Base-by-base conservation (phyloP, 352 stramenopile species). In the Pythium sp. region DNA sequence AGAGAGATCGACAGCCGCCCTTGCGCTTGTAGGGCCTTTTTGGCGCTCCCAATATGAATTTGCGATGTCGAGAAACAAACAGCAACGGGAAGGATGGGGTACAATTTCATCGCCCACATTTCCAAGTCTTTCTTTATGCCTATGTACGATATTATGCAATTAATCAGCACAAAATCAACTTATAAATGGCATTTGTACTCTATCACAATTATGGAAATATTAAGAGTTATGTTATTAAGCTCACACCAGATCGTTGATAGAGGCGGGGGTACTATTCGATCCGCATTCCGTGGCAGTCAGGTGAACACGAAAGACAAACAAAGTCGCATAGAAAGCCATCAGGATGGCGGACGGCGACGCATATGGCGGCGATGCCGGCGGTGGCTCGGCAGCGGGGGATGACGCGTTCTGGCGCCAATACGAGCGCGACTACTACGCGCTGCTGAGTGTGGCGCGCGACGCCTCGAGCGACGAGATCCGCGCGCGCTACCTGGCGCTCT, bases 361-460 rank as follows among this genome's bases (percentile, higher is more conserved):
- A 30, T 22, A 18, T 26, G 20, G 18, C 51, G 54, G 36, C 34
- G 53, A 26, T 22, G 64, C 34, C 20, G 30, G 11, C 11, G 36
- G 63, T 15, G 63, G 38, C 54, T 20, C 26, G 14, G 43, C 56
- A 5, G 51, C 18, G 47, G 69, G 65, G 46, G 78, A 84, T 36
- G 72, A 71, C 47, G 62, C 65, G 22, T 79, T 72, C 61, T 89
- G 75, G 75, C 82, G 77, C 20, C 79, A 84, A 68, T 79, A 81
- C 51, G 86, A 92, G 73, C 80, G 80, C 70, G 87, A 95, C 73
- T 95, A 95, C 71, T 97, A 95, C 74, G 84, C 83, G 61, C 75
- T 95, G 18, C 75, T 97, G 47, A 80, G 87, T 12, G 81, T 96
- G 32, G 12, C 73, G 5, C 82, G 86, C 32, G 71, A 82, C 58